Evolutionary conservation across 768 basidiomycete species (phyloP).

Genomic region (Termitomyces sp.): DNA sequence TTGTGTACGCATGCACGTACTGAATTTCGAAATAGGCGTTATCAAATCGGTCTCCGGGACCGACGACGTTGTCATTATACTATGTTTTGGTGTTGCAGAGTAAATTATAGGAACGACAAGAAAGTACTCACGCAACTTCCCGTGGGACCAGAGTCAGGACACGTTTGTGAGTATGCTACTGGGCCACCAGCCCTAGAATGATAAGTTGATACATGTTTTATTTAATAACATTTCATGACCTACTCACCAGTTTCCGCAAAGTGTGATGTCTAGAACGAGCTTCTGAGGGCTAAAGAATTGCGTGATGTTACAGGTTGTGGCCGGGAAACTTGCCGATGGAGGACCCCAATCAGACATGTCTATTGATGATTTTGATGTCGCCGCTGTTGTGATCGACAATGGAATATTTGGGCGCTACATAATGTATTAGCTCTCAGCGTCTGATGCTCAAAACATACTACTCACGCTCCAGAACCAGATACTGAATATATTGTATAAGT

Average conservation of each 20-base stretch:
- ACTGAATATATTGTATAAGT: conserved; percentile 19
- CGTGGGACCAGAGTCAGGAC: conserved; percentile 31
- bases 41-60: conserved; percentile 37
- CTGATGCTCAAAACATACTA: background rate
- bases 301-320: conserved; percentile 37
- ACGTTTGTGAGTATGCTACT: conserved; percentile 34
- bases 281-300: conserved; percentile 43
- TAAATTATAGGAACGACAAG: background rate
- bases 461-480: conserved; percentile 49
- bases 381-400: conserved; percentile 26
- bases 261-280: conserved; percentile 50
- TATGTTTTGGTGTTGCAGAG: conserved; percentile 14
- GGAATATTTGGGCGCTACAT: conserved; percentile 36
- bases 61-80: conserved; percentile 51
- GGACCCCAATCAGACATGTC: conserved; percentile 40
- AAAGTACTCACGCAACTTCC: conserved; percentile 30
- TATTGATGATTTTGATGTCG: conserved; percentile 26
- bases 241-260: conserved; percentile 44
- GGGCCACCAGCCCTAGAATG: conserved; percentile 42
- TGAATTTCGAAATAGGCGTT: conserved; percentile 64
- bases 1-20: conserved; percentile 48
- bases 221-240: background rate
- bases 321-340: conserved; percentile 38
- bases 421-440: conserved; percentile 13
- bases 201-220: background rate